Base-by-base conservation (phyloP, 495 filamentous ascomycete genomes). In the Chaetomium cochliodes region DNA sequence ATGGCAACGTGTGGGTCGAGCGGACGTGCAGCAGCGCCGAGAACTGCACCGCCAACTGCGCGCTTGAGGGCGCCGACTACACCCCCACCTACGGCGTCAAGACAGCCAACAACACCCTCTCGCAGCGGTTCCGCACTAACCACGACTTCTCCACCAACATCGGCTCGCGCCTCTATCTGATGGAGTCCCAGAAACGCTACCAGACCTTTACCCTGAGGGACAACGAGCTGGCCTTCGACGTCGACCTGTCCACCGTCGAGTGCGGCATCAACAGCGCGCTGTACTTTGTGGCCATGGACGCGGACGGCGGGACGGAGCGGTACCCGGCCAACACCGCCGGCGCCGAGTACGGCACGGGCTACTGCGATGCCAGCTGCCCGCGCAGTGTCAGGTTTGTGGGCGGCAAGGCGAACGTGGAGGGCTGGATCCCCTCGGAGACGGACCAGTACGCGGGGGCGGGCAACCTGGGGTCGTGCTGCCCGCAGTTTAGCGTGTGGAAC, bases 401-500 rank as follows among this genome's bases (percentile, higher is more conserved):
- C 12, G 79, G 78, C 49, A 75, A 74, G 72, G 80, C 76, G 69
- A 88, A 88, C 72, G 62, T 80, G 13, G 82, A 86, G n/a, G 82
- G 51, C 81, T 79, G 74, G 81, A 85, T 71, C 44, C 69, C 62
- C 83, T 86, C 73, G 72, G 49, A 60, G n/a, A 54, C 51, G 2
- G 62, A 69, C 41, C 51, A 26, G 1, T 26, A 39, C 16, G 3
- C 25, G 13, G 64, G 67, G 2, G 16, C 22, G 5, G 67, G 67
- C 0, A 6, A 5, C 4, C n/a, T 28, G 78, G 69, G 87, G 61
- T 80, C 85, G 57, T 90, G 88, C 81, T 90, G 88, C 71, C 81
- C 84, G 5, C 86, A 90, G 73, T 83, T 90, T 73, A 86, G 87
- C 68, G 77, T 89, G 66, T 87, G 85, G 62, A 66, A 69, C 63